A percentile compares a stretch with the other conserved stretches of the same genome.
Conservation (phyloP, 345 rosid genomes). For the Hirschfeldia incana region DNA sequence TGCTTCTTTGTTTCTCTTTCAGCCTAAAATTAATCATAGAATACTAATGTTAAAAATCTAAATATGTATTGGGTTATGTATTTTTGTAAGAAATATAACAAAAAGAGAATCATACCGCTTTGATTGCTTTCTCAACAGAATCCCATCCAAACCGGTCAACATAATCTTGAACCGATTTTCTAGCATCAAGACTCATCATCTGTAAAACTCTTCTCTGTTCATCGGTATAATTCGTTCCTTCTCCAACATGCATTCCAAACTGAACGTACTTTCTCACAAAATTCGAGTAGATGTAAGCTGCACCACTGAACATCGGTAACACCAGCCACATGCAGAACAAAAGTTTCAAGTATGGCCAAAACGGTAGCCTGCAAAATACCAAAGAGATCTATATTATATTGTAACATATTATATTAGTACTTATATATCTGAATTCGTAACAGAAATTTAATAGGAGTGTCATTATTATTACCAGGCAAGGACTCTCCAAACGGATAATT, state of each 20-base stretch:
- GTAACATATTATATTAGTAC: neutral
- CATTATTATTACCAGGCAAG: slow-evolving; percentile 62
- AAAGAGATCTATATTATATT: neutral
- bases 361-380: slow-evolving; percentile 63
- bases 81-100: neutral
- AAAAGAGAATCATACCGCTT: slow-evolving; percentile 52
- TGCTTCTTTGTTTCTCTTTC: slow-evolving; percentile 78
- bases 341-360: slow-evolving; percentile 81
- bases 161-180: slow-evolving; percentile 68
- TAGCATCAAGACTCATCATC: slow-evolving; percentile 88
- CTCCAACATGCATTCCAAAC: slow-evolving; percentile 50
- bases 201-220: slow-evolving; percentile 75
- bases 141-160: slow-evolving; percentile 75
- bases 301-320: slow-evolving; percentile 81
- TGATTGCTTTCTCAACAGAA: slow-evolving; percentile 71
- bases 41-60: neutral
- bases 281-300: slow-evolving; percentile 74
- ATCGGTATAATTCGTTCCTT: slow-evolving; percentile 47
- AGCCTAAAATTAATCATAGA: slow-evolving; percentile 53
- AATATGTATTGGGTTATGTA: neutral
- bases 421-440: neutral
- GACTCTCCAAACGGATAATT: slow-evolving; percentile 61
- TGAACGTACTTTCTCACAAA: slow-evolving; percentile 62
- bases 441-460: neutral
- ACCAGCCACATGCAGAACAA: slow-evolving; percentile 84